These are phyloP conservation scores for Phytophthora pinifolia DNA, from an alignment of 352 stramenopile genomes.

Conservation along the genomic window DNA sequence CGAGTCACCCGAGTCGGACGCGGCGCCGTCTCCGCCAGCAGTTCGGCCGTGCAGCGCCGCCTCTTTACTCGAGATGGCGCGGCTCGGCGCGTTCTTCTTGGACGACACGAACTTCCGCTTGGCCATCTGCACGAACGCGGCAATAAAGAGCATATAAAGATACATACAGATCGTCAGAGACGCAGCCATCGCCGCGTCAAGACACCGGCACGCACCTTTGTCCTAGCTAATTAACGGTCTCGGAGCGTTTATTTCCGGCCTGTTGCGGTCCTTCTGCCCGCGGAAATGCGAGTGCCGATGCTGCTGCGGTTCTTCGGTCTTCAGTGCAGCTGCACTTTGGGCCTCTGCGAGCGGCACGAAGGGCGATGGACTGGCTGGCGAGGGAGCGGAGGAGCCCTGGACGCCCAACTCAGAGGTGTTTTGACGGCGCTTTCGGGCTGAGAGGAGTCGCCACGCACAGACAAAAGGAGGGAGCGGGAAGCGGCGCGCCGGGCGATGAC, in stretches of 20 bases:
- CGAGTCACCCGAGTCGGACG: constrained; percentile 33
- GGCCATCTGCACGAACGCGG: constrained; percentile 45
- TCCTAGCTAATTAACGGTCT: constrained; percentile 21
- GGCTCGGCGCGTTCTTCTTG: constrained; percentile 86
- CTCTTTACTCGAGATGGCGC: constrained; percentile 82
- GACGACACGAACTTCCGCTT: constrained; percentile 86
- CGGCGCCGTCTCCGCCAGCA: constrained; percentile 19
- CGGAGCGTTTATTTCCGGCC: constrained; percentile 24
- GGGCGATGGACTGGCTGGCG: constrained; percentile 19
- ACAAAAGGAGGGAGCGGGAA: background rate
- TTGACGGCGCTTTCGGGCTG: background rate
- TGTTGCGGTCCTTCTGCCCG: background rate
- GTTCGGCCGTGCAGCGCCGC: constrained; percentile 61
- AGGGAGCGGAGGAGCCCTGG: constrained; percentile 12
- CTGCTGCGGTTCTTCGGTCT: constrained; percentile 5
- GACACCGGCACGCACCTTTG: constrained; percentile 24
- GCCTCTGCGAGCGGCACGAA: background rate
- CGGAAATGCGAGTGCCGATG: background rate
- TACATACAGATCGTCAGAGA: constrained; percentile 4
- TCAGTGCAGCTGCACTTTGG: constrained; percentile 9
- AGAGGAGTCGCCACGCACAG: background rate
- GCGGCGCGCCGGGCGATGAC: background rate
- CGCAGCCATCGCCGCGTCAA: constrained; percentile 1
- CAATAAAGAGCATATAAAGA: constrained; percentile 6
- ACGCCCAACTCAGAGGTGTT: constrained; percentile 4